Conservation (phyloP, 352 stramenopile genomes). For the Paralagenidium karlingii region DNA sequence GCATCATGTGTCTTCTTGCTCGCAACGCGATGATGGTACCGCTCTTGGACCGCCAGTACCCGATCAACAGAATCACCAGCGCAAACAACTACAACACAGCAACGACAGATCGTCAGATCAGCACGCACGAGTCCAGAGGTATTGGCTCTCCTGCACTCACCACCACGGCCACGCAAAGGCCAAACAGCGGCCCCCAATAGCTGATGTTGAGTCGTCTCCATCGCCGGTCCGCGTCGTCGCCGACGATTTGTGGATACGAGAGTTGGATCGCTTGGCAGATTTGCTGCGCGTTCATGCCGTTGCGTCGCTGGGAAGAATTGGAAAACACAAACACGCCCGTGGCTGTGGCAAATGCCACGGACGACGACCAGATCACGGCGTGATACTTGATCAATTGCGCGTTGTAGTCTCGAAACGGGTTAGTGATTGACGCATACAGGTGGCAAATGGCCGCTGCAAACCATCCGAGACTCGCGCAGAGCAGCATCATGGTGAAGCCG, state of each 20-base stretch:
- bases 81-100: too few relatives aligned
- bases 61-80: conserved; percentile 45
- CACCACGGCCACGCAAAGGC: too few relatives aligned
- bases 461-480: conserved; percentile 47
- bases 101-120: too few relatives aligned
- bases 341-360: conserved; percentile 21
- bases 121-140: too few relatives aligned
- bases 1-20: conserved; percentile 53
- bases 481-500: conserved; percentile 42
- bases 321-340: conserved; percentile 33
- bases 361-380: conserved; percentile 29
- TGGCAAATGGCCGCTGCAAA: conserved; percentile 58
- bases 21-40: conserved; percentile 60
- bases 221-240: conserved; percentile 16
- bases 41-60: conserved; percentile 68
- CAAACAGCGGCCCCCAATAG: conserved; percentile 45
- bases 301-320: conserved; percentile 12
- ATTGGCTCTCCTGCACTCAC: too few relatives aligned
- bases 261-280: conserved; percentile 35
- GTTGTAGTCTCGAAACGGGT: conserved; percentile 66
- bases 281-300: conserved; percentile 26
- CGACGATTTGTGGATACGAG: conserved; percentile 26
- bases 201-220: conserved; percentile 46
- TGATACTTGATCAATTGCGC: conserved; percentile 42
- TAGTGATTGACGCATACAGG: conserved; percentile 59